Evolutionary conservation across 306 rosid species (phyloP), one percentile per base, ranked within the genome.

Genomic region (Geum urbanum): DNA sequence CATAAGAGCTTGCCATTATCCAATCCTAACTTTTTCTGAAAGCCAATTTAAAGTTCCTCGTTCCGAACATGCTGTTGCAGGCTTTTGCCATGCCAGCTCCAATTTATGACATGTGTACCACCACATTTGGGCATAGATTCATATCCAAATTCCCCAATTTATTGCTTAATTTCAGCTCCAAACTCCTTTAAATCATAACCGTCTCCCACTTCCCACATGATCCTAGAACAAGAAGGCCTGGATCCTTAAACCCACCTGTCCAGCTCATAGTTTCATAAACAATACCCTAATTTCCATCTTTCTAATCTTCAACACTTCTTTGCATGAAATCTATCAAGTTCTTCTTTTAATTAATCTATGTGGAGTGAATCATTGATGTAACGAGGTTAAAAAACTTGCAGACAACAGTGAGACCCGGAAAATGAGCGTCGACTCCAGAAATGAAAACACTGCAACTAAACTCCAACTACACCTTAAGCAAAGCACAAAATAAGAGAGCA

Each of bases 231-330:
- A 40, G 19, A 65, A 47, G 22, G 12, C 27, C 20, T 11, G 45
- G 11, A 58, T 41, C 66, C 62, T 39, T 24, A 64, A 73, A 52
- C 51, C 66, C 19, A 57, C 56, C 50, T 24, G 58, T 44, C 74
- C 46, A 7, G 9, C 4, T 78, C 78, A 54, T 11, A 51, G 3
- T 32, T 32, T 32, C 37, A 32, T 32, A 32, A 40, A 71, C 20
- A 66, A 24, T 47, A 20, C 39, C 67, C 69, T 10, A 67, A 58
- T 51, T n/a, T 45, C 19, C 61, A 62, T 32, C 5, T 35, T 27
- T 49, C 5, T 40, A n/a, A 32, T 63, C 51, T 54, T 63, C 52
- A 32, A 22, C 20, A 7, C 20, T 16, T 20, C 53, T 40, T 27
- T 15, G 51, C 45, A 19, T 55, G 27, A 9, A 9, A 63, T 13